Evolutionary conservation across 2,329 filamentous ascomycete species (phyloP).

Genomic region (Cercospora janseana): DNA sequence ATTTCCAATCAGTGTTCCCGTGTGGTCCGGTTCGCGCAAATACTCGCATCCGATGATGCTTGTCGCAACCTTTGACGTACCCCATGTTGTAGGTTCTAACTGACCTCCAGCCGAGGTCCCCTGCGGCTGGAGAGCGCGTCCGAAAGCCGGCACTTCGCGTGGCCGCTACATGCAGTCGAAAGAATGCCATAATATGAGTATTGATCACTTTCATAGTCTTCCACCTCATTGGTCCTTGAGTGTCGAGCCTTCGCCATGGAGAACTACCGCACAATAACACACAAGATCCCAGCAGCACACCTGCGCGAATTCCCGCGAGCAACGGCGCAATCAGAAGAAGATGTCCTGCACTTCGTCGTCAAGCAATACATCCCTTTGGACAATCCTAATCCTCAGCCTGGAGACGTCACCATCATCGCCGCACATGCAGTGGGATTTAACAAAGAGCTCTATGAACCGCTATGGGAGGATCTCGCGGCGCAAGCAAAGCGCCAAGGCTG

Average conservation of each 20-base stretch:
- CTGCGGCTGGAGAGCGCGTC: no score
- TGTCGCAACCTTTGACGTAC: no score
- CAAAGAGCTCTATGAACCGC: slow-evolving; percentile 31
- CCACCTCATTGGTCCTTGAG: background rate
- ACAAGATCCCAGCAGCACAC: slow-evolving; percentile 14
- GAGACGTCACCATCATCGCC: slow-evolving; percentile 32
- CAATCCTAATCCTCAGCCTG: slow-evolving; percentile 20
- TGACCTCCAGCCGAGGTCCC: no score
- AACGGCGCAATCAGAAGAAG: slow-evolving; percentile 20
- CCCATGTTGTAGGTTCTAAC: no score
- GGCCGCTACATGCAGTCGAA: no score
- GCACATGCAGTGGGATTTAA: slow-evolving; percentile 28
- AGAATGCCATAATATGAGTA: no score
- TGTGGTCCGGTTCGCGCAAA: no score
- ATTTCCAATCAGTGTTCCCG: no score
- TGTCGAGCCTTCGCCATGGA: slow-evolving; percentile 3
- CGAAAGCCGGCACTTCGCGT: no score
- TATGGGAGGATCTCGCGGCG: slow-evolving; percentile 28
- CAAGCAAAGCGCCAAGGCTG: slow-evolving; percentile 51
- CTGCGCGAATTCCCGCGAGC: slow-evolving; percentile 17
- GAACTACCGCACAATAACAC: slow-evolving; percentile 9
- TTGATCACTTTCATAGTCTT: background rate
- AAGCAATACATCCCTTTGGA: slow-evolving; percentile 30
- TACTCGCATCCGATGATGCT: no score
- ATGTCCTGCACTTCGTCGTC: slow-evolving; percentile 21